Percentiles rank a stretch among this genome's conserved stretches.
phyloP scores from a whole-genome alignment of 305 asterid genomes.

The Fraxinus platypoda region DNA sequence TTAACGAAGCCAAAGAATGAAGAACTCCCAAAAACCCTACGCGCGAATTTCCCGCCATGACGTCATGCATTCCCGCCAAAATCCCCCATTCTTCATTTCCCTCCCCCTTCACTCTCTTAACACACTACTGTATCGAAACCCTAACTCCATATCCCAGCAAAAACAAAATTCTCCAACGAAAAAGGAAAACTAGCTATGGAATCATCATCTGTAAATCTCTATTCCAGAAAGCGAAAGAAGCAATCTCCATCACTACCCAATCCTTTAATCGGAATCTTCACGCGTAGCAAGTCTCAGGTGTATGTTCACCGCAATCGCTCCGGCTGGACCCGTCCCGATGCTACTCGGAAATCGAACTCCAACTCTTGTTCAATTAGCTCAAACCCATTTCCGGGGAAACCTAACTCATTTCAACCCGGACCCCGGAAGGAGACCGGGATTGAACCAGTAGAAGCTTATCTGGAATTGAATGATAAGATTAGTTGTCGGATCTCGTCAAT shows the following conservation, averaged over 20 bases:
- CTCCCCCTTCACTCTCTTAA: not conserved
- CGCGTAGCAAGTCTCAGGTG: constrained; percentile 51
- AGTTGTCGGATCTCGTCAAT: constrained; percentile 25
- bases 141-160: not conserved
- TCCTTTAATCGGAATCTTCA: constrained; percentile 24
- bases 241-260: not conserved
- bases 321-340: constrained; percentile 31
- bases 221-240: constrained; percentile 26
- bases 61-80: not conserved
- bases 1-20: not conserved
- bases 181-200: constrained; percentile 16
- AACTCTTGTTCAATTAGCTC: not conserved
- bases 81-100: not conserved
- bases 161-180: not conserved
- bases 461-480: constrained; percentile 16
- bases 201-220: constrained; percentile 10
- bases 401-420: not conserved
- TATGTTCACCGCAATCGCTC: constrained; percentile 36
- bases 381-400: constrained; percentile 17
- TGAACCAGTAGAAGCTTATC: constrained; percentile 20
- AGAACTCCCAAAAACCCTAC: not conserved
- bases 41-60: constrained; percentile 1
- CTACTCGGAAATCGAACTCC: not conserved
- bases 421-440: not conserved
- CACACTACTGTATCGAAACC: not conserved